Base-by-base conservation (phyloP, 129 eudicot genomes). In the Pulicaria dysenterica region DNA sequence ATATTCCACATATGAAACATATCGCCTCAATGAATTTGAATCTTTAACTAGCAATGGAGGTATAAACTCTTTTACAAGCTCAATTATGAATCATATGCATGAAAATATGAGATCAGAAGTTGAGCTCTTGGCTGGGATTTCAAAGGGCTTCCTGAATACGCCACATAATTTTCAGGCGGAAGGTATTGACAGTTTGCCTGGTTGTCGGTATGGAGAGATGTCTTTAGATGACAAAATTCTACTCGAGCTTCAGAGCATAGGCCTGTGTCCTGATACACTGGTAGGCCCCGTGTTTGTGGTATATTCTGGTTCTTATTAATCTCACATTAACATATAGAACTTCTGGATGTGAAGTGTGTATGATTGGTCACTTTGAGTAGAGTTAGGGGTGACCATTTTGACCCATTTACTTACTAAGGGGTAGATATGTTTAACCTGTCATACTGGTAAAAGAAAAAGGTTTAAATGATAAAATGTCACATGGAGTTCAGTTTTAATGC, bases 221-320 rank as follows among this genome's bases (percentile, higher is more conserved):
- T 47, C 41, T 67, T 34, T 83, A 72, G 85, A 89, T 59, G 96
- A 86, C 16, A 89, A 81, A 67, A 78, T 92, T 44, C 53, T 83
- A 73, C 65, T 81, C 41, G 97, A 92, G 86, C 85, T 92, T 60
- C 96, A 83, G 76, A 81, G 94, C 70, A 54, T 92, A 67, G 97
- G 87, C 73, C 46, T 92, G 65, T 86, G 79, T 82, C 80, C 72
- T 7, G 94, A 92, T 46, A 19, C 85, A 47, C 81, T 92, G 96
- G 97, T 92, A 86, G 47, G 90, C 55, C 50, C 48, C 76, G 3
- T 58, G 50, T 49, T 34, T 64, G 65, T 42, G 13, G 50, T 24
- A 46, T 38, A 36, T 54, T n/a, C 51, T 37, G 64, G 3, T 24
- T 77, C 1, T 69, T 6, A 31, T 45, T 46, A 17, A 8, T 5